phyloP scores from a whole-genome alignment of 768 basidiomycete species.

The Suillus sp. region DNA sequence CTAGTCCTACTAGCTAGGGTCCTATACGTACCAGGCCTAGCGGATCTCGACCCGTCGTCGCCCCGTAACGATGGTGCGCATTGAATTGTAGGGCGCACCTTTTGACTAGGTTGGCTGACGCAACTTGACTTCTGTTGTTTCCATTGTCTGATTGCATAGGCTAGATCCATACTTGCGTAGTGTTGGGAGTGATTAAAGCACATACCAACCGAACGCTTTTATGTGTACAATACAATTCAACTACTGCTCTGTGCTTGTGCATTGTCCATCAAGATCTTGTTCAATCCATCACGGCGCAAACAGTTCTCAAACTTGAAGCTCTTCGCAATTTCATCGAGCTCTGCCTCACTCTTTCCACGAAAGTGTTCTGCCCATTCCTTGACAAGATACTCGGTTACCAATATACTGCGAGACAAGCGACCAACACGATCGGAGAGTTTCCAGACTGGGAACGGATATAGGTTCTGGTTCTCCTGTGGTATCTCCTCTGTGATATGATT shows the following conservation, averaged over 20 bases:
- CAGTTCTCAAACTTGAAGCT: slow-evolving; percentile 77
- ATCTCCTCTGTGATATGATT: slow-evolving; percentile 62
- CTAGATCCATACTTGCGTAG: not conserved
- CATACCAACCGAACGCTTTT: not conserved
- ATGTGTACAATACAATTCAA: not conserved
- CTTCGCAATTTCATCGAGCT: slow-evolving; percentile 73
- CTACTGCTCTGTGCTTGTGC: slow-evolving; percentile 25
- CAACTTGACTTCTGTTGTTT: not conserved
- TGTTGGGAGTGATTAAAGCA: not conserved
- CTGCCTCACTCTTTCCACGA: slow-evolving; percentile 52
- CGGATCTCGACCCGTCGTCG: not conserved
- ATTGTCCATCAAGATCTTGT: slow-evolving; percentile 51
- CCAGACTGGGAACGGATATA: slow-evolving; percentile 70
- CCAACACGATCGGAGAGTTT: slow-evolving; percentile 55
- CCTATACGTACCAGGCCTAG: not conserved
- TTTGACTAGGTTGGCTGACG: not conserved
- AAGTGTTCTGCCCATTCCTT: slow-evolving; percentile 77
- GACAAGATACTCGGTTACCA: slow-evolving; percentile 71
- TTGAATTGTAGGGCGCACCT: not conserved
- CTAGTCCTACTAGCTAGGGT: not conserved
- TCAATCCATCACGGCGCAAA: slow-evolving; percentile 66
- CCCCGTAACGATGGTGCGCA: not conserved
- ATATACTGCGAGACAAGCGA: slow-evolving; percentile 63
- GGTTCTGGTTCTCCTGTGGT: slow-evolving; percentile 47
- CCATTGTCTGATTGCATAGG: not conserved